Evolutionary conservation across 1,284 basidiomycete genomes (phyloP).

Genomic region (Thelephora terrestris): DNA sequence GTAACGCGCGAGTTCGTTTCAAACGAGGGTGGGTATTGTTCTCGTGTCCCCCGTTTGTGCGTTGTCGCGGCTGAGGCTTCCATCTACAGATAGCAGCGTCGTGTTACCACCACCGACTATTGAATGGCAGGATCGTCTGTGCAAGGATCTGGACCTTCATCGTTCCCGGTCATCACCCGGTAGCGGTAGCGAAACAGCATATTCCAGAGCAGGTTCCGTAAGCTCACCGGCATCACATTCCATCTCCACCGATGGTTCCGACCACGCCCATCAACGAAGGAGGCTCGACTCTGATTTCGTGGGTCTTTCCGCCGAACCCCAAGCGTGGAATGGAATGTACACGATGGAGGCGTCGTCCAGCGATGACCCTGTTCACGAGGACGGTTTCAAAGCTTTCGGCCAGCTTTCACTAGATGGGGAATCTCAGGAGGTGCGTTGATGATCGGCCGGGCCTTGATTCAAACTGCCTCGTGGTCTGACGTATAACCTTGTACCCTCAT

Average conservation of each 20-base stretch:
- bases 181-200: background rate
- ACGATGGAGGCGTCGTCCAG: conserved; percentile 3
- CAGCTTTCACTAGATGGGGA: conserved; percentile 70
- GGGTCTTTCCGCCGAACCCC: conserved; percentile 2
- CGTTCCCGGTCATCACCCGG: background rate
- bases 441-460: background rate
- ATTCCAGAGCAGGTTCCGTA: conserved; percentile 1
- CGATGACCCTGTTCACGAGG: conserved; percentile 25
- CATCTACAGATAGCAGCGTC: conserved; percentile 35
- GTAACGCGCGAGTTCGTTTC: conserved; percentile 70
- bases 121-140: conserved; percentile 69
- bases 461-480: background rate
- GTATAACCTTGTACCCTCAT: conserved; percentile 1
- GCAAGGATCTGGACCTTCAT: conserved; percentile 30
- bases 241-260: conserved; percentile 1
- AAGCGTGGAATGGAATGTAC: conserved; percentile 17
- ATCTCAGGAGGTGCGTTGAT: conserved; percentile 51
- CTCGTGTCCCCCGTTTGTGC: background rate
- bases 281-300: conserved; percentile 20
- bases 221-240: background rate
- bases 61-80: conserved; percentile 2
- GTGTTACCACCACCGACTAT: conserved; percentile 54
- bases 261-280: conserved; percentile 11
- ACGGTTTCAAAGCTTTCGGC: conserved; percentile 42
- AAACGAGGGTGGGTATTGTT: conserved; percentile 38